Evolutionary conservation across 2,329 filamentous ascomycete species (phyloP).

Genomic region (Corinectria fuckeliana): DNA sequence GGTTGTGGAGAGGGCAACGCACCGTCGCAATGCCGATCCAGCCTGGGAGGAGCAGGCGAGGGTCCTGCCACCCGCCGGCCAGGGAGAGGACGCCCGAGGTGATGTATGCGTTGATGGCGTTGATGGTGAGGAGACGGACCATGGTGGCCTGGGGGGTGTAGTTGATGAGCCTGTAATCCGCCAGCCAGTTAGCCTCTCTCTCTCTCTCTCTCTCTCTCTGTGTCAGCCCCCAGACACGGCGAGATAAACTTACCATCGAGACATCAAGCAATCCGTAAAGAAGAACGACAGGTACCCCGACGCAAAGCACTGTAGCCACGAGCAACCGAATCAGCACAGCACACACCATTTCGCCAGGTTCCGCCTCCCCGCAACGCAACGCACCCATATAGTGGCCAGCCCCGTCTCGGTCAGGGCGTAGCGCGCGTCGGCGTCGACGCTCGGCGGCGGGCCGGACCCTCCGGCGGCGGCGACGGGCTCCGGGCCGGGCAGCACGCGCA

Average conservation of each 20-base stretch:
- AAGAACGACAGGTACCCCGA: constrained; percentile 82
- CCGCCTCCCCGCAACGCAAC: constrained; percentile 35
- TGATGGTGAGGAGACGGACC: constrained; percentile 78
- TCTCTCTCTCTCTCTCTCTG: too few species aligned
- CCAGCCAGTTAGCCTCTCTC: neutral
- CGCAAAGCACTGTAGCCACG: constrained; percentile 66
- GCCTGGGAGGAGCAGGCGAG: constrained; percentile 73
- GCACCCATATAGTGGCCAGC: constrained; percentile 76
- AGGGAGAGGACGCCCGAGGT: constrained; percentile 76
- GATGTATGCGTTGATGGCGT: constrained; percentile 75
- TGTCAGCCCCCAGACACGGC: neutral
- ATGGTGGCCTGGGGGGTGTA: constrained; percentile 84
- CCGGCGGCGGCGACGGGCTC: constrained; percentile 40
- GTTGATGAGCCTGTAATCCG: constrained; percentile 73
- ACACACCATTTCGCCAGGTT: neutral
- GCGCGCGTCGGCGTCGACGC: constrained; percentile 34
- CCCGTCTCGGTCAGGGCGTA: constrained; percentile 69
- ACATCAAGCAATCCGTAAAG: constrained; percentile 86
- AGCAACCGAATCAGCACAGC: constrained; percentile 11
- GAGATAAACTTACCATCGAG: constrained; percentile 66
- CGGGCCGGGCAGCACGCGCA: constrained; percentile 61
- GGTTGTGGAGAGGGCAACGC: constrained; percentile 37
- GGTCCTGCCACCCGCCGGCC: constrained; percentile 72
- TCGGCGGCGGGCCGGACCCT: constrained; percentile 23
- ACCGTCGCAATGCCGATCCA: constrained; percentile 82